A percentile compares a stretch with the other conserved stretches of the same genome.
Evolutionary conservation across 306 rosid species (phyloP).

Genomic region (Cucurbita argyrosperma): DNA sequence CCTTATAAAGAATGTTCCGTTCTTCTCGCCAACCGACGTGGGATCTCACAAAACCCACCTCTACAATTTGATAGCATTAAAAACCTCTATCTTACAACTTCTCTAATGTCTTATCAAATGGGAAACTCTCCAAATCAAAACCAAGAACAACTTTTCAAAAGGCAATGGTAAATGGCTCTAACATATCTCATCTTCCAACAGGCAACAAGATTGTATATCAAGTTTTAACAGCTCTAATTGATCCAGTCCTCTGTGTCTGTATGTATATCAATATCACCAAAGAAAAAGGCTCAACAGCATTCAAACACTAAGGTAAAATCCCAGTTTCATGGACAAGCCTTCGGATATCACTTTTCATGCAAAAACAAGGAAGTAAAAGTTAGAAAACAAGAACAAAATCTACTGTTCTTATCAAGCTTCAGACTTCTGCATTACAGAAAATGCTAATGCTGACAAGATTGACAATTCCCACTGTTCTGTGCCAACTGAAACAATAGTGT

Average conservation of each 20-base stretch:
- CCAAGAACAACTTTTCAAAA: neutral
- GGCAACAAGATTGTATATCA: neutral
- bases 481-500: neutral
- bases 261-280: neutral
- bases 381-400: neutral
- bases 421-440: neutral
- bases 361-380: neutral
- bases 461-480: neutral
- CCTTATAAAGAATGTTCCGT: too few relatives aligned
- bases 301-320: neutral
- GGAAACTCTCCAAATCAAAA: neutral
- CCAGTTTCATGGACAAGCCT: neutral
- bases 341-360: slow-evolving; percentile 5
- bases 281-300: neutral
- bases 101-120: neutral
- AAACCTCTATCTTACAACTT: neutral
- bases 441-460: slow-evolving; percentile 4
- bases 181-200: neutral
- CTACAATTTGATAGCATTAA: neutral
- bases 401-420: neutral
- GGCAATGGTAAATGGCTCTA: neutral
- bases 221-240: neutral
- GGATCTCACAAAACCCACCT: neutral
- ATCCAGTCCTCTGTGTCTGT: neutral
- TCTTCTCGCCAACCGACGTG: too few relatives aligned